Percentiles rank a stretch among this genome's conserved stretches.
These are phyloP conservation scores for Triticum turgidum DNA, from an alignment of 176 grass and related monocot species.

Conservation along the genomic window DNA sequence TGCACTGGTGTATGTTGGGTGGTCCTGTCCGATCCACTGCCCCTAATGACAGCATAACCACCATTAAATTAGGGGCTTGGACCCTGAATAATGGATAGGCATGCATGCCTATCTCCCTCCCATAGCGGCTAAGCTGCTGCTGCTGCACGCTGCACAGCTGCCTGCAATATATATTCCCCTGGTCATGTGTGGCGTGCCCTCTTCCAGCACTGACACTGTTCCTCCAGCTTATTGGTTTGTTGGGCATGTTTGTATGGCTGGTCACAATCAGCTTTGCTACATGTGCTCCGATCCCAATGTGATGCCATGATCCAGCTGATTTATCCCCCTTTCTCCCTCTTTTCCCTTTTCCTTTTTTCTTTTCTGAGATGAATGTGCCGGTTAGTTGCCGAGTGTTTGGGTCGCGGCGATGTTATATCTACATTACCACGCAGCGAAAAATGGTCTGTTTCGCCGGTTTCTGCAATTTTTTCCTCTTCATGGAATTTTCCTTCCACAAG, in stretches of 20 bases:
- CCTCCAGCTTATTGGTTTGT: constrained; percentile 23
- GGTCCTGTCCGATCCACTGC: not conserved
- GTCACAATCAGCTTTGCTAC: constrained; percentile 23
- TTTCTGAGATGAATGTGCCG: not conserved
- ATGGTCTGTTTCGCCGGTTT: not conserved
- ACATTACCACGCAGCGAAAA: not conserved
- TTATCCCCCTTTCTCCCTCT: no score
- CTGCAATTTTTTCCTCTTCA: not conserved
- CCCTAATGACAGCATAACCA: constrained; percentile 56
- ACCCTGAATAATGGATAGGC: constrained; percentile 6
- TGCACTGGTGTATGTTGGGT: constrained; percentile 27
- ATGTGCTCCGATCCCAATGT: not conserved
- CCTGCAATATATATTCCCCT: not conserved
- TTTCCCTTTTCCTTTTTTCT: not conserved
- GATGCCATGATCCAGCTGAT: not conserved
- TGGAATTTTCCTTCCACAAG: not conserved
- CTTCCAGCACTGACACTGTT: constrained; percentile 31
- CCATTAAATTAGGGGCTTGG: constrained; percentile 32
- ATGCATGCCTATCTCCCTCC: constrained; percentile 1
- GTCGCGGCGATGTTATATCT: not conserved
- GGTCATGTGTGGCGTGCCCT: constrained; percentile 28
- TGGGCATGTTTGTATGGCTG: constrained; percentile 42
- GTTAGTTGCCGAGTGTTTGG: not conserved
- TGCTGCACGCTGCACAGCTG: constrained; percentile 11
- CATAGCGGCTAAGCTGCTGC: not conserved